Conservation (phyloP, 768 basidiomycete genomes). For the Mycena galericulata region DNA sequence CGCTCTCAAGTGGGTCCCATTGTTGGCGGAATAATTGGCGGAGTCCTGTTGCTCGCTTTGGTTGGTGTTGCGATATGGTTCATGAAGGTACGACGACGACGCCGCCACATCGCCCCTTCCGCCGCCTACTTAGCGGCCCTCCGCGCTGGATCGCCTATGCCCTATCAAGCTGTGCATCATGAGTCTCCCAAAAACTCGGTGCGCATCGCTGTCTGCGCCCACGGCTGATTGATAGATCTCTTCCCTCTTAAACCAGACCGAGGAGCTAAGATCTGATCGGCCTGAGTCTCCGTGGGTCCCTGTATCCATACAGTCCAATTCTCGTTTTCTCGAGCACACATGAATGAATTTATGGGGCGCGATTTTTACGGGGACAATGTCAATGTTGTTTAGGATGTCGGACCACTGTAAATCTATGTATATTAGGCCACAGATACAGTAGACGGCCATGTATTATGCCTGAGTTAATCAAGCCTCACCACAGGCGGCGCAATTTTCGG, state of each 20-base stretch:
- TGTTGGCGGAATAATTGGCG: constrained; percentile 61
- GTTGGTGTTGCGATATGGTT: constrained; percentile 32
- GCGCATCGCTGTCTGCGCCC: not conserved
- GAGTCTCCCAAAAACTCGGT: constrained; percentile 22
- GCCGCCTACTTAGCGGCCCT: constrained; percentile 32
- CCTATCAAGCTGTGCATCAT: constrained; percentile 21
- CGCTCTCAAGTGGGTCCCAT: constrained; percentile 53
- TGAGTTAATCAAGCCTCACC: not conserved
- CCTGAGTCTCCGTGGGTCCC: constrained; percentile 6
- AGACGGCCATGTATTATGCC: not conserved
- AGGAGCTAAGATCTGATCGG: not conserved
- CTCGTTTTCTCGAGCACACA: constrained; percentile 33
- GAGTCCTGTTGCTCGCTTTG: constrained; percentile 48
- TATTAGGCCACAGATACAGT: not conserved
- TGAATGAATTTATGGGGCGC: not conserved
- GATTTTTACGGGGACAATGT: constrained; percentile 5
- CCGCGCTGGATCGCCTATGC: constrained; percentile 24
- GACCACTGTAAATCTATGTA: constrained; percentile 11
- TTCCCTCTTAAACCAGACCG: not conserved
- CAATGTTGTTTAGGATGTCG: not conserved
- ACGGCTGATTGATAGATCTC: constrained; percentile 9
- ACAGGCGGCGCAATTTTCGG: not conserved
- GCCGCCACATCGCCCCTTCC: constrained; percentile 29
- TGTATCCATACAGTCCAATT: constrained; percentile 17
- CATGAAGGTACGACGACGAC: constrained; percentile 17